These are phyloP conservation scores for Calonectria crousiana DNA, from an alignment of 2,329 filamentous ascomycete species.

Conservation along the genomic window DNA sequence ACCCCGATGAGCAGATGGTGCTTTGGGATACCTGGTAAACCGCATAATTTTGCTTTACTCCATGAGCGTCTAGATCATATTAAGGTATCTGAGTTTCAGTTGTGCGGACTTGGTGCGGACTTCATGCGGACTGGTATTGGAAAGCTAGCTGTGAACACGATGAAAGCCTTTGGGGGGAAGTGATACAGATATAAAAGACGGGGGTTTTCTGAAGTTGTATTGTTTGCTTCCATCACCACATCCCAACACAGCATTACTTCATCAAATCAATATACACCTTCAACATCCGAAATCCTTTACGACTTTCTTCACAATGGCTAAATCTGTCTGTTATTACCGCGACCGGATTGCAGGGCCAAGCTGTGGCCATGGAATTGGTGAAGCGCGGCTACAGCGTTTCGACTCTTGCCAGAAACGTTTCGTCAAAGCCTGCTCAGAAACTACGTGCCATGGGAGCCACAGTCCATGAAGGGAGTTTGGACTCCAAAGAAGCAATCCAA, in stretches of 20 bases:
- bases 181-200: background rate
- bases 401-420: background rate
- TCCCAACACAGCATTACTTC: background rate
- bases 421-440: background rate
- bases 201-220: background rate
- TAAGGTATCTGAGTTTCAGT: background rate
- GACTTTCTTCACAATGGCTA: background rate
- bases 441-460: background rate
- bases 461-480: background rate
- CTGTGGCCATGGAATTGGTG: background rate
- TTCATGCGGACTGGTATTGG: background rate
- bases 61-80: background rate
- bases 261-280: background rate
- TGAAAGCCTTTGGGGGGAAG: background rate
- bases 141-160: background rate
- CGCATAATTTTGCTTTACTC: background rate
- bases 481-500: background rate
- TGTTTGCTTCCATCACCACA: background rate
- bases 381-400: background rate
- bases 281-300: background rate
- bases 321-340: background rate
- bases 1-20: background rate
- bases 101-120: background rate
- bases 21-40: background rate
- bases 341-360: background rate